A percentile compares a stretch with the other conserved stretches of the same genome.
Conservation (phyloP, 192 early-diverging fungal genomes). For the Entomortierella lignicola region DNA sequence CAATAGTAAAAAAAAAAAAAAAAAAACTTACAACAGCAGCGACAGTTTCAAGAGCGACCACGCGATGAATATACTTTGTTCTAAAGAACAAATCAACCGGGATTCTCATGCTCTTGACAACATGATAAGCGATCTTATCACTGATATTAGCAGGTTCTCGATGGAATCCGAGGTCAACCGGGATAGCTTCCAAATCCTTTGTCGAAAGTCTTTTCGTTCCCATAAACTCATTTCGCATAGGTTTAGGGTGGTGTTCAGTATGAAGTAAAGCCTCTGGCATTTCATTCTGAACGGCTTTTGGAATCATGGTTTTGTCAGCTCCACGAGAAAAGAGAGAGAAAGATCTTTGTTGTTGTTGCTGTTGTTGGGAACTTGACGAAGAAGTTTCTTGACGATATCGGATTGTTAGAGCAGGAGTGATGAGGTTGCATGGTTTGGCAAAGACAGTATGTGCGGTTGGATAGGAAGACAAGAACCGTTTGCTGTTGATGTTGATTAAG, state of each 20-base stretch:
- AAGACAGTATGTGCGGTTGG: background rate
- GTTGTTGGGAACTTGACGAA: too few species aligned
- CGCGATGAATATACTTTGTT: constrained; percentile 81
- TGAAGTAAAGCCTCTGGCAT: constrained; percentile 29
- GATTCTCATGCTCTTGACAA: constrained; percentile 72
- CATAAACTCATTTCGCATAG: constrained; percentile 74
- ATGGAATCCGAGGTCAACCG: constrained; percentile 71
- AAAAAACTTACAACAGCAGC: constrained; percentile 62
- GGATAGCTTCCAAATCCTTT: constrained; percentile 68
- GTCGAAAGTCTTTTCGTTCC: constrained; percentile 62
- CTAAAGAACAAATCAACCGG: constrained; percentile 79
- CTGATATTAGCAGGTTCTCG: constrained; percentile 63
- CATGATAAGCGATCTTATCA: constrained; percentile 73
- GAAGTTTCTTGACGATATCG: constrained; percentile 26
- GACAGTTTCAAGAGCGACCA: constrained; percentile 82
- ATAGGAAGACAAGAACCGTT: constrained; percentile 6
- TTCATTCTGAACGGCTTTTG: constrained; percentile 36
- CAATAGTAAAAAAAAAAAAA: background rate
- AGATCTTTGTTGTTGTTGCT: constrained; percentile 11
- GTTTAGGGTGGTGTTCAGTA: constrained; percentile 50
- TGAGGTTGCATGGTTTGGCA: constrained; percentile 28
- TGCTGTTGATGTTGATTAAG: constrained; percentile 11
- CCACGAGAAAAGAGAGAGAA: constrained; percentile 21
- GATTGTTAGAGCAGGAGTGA: constrained; percentile 38
- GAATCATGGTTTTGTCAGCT: constrained; percentile 10